Evolutionary conservation across 2,329 filamentous ascomycete species (phyloP).

Genomic region (Alternaria sp.): DNA sequence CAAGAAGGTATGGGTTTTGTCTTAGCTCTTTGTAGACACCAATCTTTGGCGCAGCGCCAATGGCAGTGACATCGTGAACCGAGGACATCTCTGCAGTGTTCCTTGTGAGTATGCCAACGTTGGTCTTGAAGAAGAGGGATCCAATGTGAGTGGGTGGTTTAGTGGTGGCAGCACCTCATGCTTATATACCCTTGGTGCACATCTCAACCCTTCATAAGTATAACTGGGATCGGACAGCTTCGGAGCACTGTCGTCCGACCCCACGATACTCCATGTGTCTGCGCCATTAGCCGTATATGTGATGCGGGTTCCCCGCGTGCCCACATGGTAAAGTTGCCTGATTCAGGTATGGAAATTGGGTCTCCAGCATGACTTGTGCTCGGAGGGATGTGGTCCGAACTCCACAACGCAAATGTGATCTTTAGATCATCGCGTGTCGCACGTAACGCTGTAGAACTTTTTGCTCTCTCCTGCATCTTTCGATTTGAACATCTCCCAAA

Average conservation of each 20-base stretch:
- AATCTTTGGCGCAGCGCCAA: slow-evolving; percentile 19
- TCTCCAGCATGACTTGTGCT: slow-evolving; percentile 17
- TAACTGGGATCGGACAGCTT: slow-evolving; percentile 17
- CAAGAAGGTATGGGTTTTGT: slow-evolving; percentile 32
- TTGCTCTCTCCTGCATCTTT: not conserved
- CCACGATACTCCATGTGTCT: slow-evolving; percentile 17
- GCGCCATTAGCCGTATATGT: slow-evolving; percentile 4
- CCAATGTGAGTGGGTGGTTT: not conserved
- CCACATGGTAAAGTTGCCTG: slow-evolving; percentile 15
- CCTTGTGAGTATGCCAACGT: not conserved
- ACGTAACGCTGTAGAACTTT: not conserved
- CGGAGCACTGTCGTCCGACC: slow-evolving; percentile 29
- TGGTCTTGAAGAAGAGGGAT: not conserved
- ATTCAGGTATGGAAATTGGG: slow-evolving; percentile 11
- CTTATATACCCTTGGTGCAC: slow-evolving; percentile 16
- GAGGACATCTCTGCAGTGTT: slow-evolving; percentile 1
- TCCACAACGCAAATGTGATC: slow-evolving; percentile 14
- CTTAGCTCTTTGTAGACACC: slow-evolving; percentile 32
- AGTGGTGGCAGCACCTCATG: not conserved
- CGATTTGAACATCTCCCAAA: not conserved
- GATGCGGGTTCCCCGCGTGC: slow-evolving; percentile 14
- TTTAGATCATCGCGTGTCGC: slow-evolving; percentile 1
- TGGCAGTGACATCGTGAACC: slow-evolving; percentile 4
- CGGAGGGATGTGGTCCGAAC: slow-evolving; percentile 35
- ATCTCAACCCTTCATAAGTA: slow-evolving; percentile 7